A percentile compares a stretch with the other conserved stretches of the same genome.
Evolutionary conservation across 306 rosid species (phyloP).

Genomic region (Cucurbita argyrosperma): DNA sequence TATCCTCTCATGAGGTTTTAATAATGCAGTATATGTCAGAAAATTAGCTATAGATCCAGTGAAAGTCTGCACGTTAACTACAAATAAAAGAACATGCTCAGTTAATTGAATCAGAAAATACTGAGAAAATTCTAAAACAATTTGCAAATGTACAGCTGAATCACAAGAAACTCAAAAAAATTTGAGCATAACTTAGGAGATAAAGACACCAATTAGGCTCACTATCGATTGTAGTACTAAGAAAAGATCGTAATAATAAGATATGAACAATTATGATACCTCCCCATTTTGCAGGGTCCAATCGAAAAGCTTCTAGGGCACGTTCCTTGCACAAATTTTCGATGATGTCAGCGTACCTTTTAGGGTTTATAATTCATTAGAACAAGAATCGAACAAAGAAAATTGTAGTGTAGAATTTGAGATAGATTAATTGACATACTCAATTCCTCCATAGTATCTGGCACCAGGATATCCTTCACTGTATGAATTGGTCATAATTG

Average conservation of each 20-base stretch:
- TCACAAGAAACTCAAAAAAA: neutral
- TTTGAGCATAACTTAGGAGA: too few species aligned
- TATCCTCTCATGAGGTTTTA: too few species aligned
- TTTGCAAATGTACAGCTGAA: neutral
- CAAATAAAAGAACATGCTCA: slow-evolving; percentile 14
- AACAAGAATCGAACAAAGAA: neutral
- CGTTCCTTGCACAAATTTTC: slow-evolving; percentile 73
- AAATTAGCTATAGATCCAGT: slow-evolving; percentile 88
- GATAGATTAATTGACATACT: slow-evolving; percentile 31
- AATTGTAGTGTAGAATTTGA: neutral
- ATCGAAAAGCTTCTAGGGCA: slow-evolving; percentile 56
- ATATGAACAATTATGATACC: slow-evolving; percentile 22
- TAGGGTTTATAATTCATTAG: neutral
- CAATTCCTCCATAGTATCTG: slow-evolving; percentile 87
- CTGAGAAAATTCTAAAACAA: neutral
- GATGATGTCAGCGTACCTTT: slow-evolving; percentile 81
- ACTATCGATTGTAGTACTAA: too few species aligned
- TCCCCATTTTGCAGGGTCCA: slow-evolving; percentile 95
- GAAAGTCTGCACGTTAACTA: slow-evolving; percentile 87
- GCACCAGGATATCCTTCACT: slow-evolving; percentile 93
- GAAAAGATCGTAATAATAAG: neutral
- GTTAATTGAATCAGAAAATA: neutral
- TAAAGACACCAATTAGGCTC: too few species aligned
- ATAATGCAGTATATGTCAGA: slow-evolving; percentile 14
- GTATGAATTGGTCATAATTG: slow-evolving; percentile 78